phyloP scores from a whole-genome alignment of 495 filamentous ascomycete species.

The Clohesyomyces aquaticus region DNA sequence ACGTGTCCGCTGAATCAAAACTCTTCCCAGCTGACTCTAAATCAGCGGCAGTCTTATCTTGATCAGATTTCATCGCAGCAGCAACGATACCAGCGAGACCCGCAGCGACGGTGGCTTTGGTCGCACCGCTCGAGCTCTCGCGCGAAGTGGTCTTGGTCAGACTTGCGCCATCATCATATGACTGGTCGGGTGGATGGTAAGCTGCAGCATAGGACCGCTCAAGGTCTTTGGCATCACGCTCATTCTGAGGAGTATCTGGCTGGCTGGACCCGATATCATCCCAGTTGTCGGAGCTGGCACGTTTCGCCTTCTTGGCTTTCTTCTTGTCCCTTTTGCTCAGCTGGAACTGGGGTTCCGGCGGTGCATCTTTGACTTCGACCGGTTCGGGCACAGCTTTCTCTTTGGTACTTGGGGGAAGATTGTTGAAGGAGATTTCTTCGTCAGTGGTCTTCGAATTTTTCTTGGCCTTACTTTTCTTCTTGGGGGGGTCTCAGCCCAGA shows the following conservation, averaged over 20 bases:
- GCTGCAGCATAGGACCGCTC: slow-evolving; percentile 16
- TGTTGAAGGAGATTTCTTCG: slow-evolving; percentile 1
- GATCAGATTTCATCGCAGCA: slow-evolving; percentile 28
- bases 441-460: slow-evolving; percentile 34
- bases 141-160: slow-evolving; percentile 7
- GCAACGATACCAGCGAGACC: slow-evolving; percentile 25
- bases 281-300: slow-evolving; percentile 19
- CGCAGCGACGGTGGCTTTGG: slow-evolving; percentile 13
- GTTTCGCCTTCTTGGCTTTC: slow-evolving; percentile 32
- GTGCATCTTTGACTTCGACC: slow-evolving; percentile 11
- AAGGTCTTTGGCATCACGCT: slow-evolving; percentile 13
- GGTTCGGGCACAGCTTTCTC: slow-evolving; percentile 9
- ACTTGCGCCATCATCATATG: slow-evolving; percentile 12
- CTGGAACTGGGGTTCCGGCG: slow-evolving; percentile 16
- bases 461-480: slow-evolving; percentile 33
- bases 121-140: not conserved
- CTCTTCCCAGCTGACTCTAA: slow-evolving; percentile 15
- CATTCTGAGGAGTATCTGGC: slow-evolving; percentile 4
- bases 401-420: slow-evolving; percentile 7
- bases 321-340: slow-evolving; percentile 40
- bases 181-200: not conserved
- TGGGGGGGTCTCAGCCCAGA: slow-evolving; percentile 17
- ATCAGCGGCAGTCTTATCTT: slow-evolving; percentile 21
- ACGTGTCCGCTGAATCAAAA: slow-evolving; percentile 13
- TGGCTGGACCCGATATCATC: slow-evolving; percentile 24